Percentiles rank a stretch among this genome's conserved stretches.
phyloP scores from a whole-genome alignment of 805 yeast species.

The Kregervanrija delftensis region DNA sequence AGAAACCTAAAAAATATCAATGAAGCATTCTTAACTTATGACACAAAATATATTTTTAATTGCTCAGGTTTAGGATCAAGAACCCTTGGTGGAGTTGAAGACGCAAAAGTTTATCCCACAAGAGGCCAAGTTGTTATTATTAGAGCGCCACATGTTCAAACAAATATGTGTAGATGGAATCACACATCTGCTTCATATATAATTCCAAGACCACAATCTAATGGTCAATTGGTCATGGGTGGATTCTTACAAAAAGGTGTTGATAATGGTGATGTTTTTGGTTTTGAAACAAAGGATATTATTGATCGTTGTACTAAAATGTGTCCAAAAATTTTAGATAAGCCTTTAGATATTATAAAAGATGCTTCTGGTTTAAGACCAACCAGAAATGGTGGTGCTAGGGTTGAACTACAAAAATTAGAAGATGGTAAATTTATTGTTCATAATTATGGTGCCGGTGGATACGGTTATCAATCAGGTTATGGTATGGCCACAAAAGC shows the following conservation, averaged over 20 bases:
- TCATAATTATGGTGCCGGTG: conserved; percentile 68
- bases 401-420: conserved; percentile 53
- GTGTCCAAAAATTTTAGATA: conserved; percentile 40
- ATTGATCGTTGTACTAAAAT: conserved; percentile 47
- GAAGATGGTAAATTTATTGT: conserved; percentile 38
- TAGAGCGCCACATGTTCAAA: conserved; percentile 57
- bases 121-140: conserved; percentile 75
- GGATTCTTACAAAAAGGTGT: conserved; percentile 61
- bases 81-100: conserved; percentile 57
- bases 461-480: conserved; percentile 62
- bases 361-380: conserved; percentile 74
- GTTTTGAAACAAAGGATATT: conserved; percentile 52
- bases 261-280: conserved; percentile 53
- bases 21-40: conserved; percentile 39
- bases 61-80: conserved; percentile 71
- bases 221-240: conserved; percentile 63
- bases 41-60: conserved; percentile 50
- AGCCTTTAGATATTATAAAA: conserved; percentile 44
- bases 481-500: conserved; percentile 49
- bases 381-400: conserved; percentile 63
- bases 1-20: conserved; percentile 43
- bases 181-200: conserved; percentile 52
- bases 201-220: conserved; percentile 62
- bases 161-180: conserved; percentile 56
- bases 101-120: conserved; percentile 57